These are phyloP conservation scores for Austroboletus eburneus DNA, from an alignment of 768 basidiomycete genomes.

Conservation along the genomic window DNA sequence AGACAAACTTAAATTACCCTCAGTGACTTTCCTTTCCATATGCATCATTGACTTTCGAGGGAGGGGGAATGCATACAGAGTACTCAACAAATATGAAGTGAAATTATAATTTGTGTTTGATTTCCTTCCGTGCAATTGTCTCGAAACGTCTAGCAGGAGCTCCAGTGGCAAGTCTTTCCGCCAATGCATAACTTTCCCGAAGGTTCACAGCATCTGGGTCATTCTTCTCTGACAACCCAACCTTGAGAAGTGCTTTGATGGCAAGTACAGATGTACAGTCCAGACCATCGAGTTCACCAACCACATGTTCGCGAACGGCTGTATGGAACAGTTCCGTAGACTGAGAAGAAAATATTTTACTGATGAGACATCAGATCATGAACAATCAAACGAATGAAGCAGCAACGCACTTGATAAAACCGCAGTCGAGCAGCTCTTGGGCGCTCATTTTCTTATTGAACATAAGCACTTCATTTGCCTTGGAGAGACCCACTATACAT, in stretches of 20 bases:
- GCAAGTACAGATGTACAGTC: slow-evolving; percentile 50
- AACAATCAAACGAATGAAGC: background rate
- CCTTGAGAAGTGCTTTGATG: slow-evolving; percentile 51
- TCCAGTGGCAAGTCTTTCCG: slow-evolving; percentile 58
- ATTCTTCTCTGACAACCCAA: slow-evolving; percentile 58
- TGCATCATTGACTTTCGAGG: too few species aligned
- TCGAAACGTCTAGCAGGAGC: slow-evolving; percentile 50
- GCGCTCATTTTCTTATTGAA: slow-evolving; percentile 65
- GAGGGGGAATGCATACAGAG: too few species aligned
- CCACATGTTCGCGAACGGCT: slow-evolving; percentile 44
- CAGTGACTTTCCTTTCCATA: too few species aligned
- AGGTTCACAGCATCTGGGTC: slow-evolving; percentile 61
- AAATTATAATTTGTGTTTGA: slow-evolving; percentile 62
- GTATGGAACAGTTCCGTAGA: slow-evolving; percentile 49
- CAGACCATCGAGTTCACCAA: slow-evolving; percentile 52
- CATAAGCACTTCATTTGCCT: slow-evolving; percentile 68
- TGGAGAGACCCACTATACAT: slow-evolving; percentile 58
- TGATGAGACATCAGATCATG: slow-evolving; percentile 23
- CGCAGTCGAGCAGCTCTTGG: slow-evolving; percentile 52
- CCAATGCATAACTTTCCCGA: slow-evolving; percentile 69
- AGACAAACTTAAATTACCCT: too few species aligned
- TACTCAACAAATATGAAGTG: background rate
- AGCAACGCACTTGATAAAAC: slow-evolving; percentile 57
- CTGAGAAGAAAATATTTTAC: slow-evolving; percentile 57
- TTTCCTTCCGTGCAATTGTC: slow-evolving; percentile 57